Conservation (phyloP, 768 basidiomycete genomes). For the Pulveroboletus frians region DNA sequence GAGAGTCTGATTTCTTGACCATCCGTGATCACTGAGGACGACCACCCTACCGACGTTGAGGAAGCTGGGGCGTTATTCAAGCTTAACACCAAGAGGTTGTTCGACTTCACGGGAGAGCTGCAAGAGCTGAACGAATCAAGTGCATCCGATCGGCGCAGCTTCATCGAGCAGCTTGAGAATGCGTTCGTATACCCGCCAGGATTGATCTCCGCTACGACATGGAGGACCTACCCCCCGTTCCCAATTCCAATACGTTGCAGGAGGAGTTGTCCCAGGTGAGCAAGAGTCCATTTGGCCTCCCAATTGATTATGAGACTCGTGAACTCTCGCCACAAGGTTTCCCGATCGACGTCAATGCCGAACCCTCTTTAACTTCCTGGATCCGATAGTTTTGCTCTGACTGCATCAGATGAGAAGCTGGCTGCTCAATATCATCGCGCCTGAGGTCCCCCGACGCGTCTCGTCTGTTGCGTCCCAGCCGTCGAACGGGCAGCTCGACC, state of each 20-base stretch:
- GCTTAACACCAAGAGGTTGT: slow-evolving; percentile 72
- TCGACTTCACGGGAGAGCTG: slow-evolving; percentile 81
- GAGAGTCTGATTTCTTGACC: slow-evolving; percentile 40
- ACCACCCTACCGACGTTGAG: slow-evolving; percentile 38
- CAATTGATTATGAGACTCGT: slow-evolving; percentile 14
- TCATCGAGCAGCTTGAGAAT: slow-evolving; percentile 76
- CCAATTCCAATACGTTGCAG: slow-evolving; percentile 31
- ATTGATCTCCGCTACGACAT: slow-evolving; percentile 53
- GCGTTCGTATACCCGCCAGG: slow-evolving; percentile 74
- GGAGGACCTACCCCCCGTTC: slow-evolving; percentile 46
- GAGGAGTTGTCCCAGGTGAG: slow-evolving; percentile 22
- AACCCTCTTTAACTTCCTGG: slow-evolving; percentile 37
- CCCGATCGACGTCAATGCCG: slow-evolving; percentile 25
- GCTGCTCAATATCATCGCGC: slow-evolving; percentile 12
- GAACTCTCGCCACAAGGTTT: slow-evolving; percentile 14
- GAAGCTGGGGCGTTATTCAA: slow-evolving; percentile 44
- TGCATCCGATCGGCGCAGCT: slow-evolving; percentile 63
- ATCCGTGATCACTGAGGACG: slow-evolving; percentile 47
- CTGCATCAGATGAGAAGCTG: slow-evolving; percentile 33
- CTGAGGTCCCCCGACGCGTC: slow-evolving; percentile 17
- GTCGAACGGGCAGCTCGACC: slow-evolving; percentile 65
- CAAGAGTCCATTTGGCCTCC: slow-evolving; percentile 19
- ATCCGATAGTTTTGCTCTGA: slow-evolving; percentile 29
- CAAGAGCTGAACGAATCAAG: slow-evolving; percentile 65
- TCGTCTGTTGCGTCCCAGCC: slow-evolving; percentile 38